Conservation (phyloP, 2,329 filamentous ascomycete species). For the Phialemoniopsis sp. region DNA sequence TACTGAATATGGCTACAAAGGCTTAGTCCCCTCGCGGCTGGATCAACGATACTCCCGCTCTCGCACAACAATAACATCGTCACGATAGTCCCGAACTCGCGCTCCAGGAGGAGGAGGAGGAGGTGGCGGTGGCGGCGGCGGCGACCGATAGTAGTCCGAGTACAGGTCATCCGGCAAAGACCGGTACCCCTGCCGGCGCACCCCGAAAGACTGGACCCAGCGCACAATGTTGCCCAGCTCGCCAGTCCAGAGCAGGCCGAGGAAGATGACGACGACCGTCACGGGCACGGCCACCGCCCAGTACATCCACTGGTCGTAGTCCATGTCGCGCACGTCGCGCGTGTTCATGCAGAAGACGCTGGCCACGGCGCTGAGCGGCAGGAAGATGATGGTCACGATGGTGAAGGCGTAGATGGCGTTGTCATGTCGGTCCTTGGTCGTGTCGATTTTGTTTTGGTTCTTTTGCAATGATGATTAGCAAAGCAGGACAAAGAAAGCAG, state of each 20-base stretch:
- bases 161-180: no score
- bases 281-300: conserved; percentile 44
- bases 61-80: no score
- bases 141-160: no score
- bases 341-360: conserved; percentile 52
- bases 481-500: not conserved
- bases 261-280: conserved; percentile 32
- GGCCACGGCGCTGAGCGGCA: conserved; percentile 40
- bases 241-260: conserved; percentile 37
- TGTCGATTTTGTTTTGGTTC: conserved; percentile 30
- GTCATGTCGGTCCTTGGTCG: conserved; percentile 39
- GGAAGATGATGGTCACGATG: conserved; percentile 43
- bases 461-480: conserved; percentile 2
- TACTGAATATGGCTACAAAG: no score
- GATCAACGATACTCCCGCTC: no score
- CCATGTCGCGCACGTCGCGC: conserved; percentile 43
- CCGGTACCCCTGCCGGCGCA: not conserved
- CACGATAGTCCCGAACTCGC: no score
- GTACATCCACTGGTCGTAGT: conserved; percentile 42
- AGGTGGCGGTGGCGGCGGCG: no score
- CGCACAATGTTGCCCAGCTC: conserved; percentile 28
- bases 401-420: conserved; percentile 45
- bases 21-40: no score
- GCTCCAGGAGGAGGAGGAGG: no score
- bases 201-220: conserved; percentile 9